Percentiles rank a stretch among this genome's conserved stretches.
Conservation (phyloP, 2,329 filamentous ascomycete species). For the Trichothecium sympodiale region DNA sequence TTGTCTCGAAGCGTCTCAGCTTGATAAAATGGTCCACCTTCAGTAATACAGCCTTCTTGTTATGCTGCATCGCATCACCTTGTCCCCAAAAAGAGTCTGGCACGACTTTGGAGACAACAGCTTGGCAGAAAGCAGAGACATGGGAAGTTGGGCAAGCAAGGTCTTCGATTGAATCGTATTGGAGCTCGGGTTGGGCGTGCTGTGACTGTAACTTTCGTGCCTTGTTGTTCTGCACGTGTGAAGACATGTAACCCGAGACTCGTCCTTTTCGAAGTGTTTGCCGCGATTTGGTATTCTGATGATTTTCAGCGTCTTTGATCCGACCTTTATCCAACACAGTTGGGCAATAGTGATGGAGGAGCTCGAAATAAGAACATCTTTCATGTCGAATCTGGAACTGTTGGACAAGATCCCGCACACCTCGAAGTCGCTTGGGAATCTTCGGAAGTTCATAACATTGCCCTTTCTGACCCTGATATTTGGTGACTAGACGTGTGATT, state of each 20-base stretch:
- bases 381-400: conserved; percentile 60
- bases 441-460: conserved; percentile 14
- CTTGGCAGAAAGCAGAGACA: conserved; percentile 81
- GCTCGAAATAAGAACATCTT: conserved; percentile 66
- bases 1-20: conserved; percentile 68
- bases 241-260: too few species aligned
- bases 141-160: conserved; percentile 55
- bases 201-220: background rate
- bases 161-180: conserved; percentile 42
- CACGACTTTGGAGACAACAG: conserved; percentile 60
- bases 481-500: conserved; percentile 31
- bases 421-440: conserved; percentile 59
- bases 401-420: conserved; percentile 47
- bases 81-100: conserved; percentile 66
- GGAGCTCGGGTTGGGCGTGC: conserved; percentile 5
- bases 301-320: too few species aligned
- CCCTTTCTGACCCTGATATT: background rate
- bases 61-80: conserved; percentile 40
- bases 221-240: too few species aligned
- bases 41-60: conserved; percentile 49
- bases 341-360: conserved; percentile 77
- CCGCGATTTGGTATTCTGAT: too few species aligned
- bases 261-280: too few species aligned
- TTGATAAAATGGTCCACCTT: conserved; percentile 69
- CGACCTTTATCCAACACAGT: conserved; percentile 15